These are phyloP conservation scores for Trichoderma parareesei DNA, from an alignment of 495 filamentous ascomycete genomes.

Conservation along the genomic window DNA sequence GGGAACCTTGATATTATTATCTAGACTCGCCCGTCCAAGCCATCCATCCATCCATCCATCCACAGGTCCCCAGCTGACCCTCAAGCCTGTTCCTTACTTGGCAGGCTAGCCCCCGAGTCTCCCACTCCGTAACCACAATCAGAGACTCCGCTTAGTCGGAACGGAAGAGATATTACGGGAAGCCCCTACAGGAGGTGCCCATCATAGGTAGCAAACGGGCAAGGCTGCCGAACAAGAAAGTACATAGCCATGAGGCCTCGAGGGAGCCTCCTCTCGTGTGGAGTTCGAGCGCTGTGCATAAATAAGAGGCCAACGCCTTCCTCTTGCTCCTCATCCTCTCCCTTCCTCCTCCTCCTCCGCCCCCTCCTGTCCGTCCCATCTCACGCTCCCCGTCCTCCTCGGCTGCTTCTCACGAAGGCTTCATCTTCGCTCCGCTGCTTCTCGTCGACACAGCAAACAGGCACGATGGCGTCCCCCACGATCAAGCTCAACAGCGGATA, in stretches of 20 bases:
- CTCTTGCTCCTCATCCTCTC: background rate
- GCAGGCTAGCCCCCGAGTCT: background rate
- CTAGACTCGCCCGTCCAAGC: no score
- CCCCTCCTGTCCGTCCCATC: background rate
- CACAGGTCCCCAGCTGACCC: background rate
- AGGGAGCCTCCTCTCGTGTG: slow-evolving; percentile 1
- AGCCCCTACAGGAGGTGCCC: no score
- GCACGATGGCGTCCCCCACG: slow-evolving; percentile 37
- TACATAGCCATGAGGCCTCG: background rate
- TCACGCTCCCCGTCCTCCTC: background rate
- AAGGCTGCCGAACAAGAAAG: slow-evolving; percentile 5
- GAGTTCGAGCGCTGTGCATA: slow-evolving; percentile 3
- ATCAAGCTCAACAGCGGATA: slow-evolving; percentile 75
- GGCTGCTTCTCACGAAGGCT: background rate
- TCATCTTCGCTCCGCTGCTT: background rate
- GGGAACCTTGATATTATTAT: no score
- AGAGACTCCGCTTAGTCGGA: background rate
- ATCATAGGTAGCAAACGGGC: background rate
- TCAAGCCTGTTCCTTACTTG: background rate
- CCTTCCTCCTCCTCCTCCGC: background rate
- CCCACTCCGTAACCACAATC: background rate
- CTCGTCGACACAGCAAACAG: slow-evolving; percentile 11
- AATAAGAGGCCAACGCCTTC: slow-evolving; percentile 1
- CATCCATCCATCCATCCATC: background rate
- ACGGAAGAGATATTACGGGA: background rate